phyloP scores from a whole-genome alignment of 441 rosid species.

The Populus trichocarpa region DNA sequence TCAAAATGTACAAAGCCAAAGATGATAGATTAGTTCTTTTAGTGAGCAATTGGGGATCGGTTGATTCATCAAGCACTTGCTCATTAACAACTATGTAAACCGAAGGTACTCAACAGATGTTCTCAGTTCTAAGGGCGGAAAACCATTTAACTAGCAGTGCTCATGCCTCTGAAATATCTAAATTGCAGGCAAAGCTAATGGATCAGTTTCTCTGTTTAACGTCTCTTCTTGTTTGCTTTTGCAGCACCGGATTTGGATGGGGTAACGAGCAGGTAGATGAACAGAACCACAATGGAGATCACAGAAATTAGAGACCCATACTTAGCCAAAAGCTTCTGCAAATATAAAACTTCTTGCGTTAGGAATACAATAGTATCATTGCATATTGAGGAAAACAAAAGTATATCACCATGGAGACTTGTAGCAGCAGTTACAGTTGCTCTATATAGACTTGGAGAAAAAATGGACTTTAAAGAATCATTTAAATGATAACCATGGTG shows the following conservation, averaged over 20 bases:
- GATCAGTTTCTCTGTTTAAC: slow-evolving; percentile 31
- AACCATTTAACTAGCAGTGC: slow-evolving; percentile 1
- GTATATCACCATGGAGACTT: background rate
- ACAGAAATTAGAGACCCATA: slow-evolving; percentile 85
- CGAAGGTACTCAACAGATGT: background rate
- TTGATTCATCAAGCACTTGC: background rate
- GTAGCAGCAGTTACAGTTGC: too few relatives aligned
- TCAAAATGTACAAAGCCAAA: background rate
- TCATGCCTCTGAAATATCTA: background rate
- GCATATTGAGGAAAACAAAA: background rate
- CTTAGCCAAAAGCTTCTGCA: slow-evolving; percentile 73
- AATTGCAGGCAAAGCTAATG: background rate
- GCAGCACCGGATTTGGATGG: slow-evolving; percentile 46
- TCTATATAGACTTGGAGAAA: background rate
- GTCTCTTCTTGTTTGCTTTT: slow-evolving; percentile 82
- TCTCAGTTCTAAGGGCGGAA: background rate
- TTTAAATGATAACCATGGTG: background rate
- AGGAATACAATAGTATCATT: background rate
- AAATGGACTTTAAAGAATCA: background rate
- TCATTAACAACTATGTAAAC: background rate
- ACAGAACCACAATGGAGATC: slow-evolving; percentile 59
- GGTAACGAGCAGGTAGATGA: slow-evolving; percentile 55
- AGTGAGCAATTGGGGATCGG: background rate
- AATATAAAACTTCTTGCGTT: background rate
- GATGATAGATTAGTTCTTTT: background rate